Base-by-base conservation (phyloP, 352 stramenopile species). In the Pythium grandisporangium region DNA sequence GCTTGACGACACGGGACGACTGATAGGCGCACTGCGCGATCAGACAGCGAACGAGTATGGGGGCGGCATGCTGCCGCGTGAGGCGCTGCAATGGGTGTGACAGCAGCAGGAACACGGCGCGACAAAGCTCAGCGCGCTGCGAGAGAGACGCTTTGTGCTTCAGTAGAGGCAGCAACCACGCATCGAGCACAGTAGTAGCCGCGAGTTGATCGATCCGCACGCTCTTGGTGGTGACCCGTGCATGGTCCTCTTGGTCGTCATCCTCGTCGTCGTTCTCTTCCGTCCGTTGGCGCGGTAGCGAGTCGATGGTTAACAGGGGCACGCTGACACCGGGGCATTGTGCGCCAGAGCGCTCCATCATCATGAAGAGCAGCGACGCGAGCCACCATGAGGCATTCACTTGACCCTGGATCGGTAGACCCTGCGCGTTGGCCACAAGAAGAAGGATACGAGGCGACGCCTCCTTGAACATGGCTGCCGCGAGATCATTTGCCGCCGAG, bases 341-440 rank as follows among this genome's bases (percentile, higher is more conserved):
- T 8, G 71, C 73, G 2, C 79, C 79, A 7, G 57, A 86, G 19
- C 68, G 64, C 30, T 90, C 76, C 69, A 90, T 88, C 74, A 93
- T 88, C 46, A 82, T 84, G 48, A 66, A 79, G 29, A 86, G 48
- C n/a, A 93, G 47, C 79, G 84, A 87, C 2, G 66, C 40, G 22
- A 90, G 52, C 73, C 71, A 89, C 24, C 67, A 53, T 17, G 73
- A 57, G 0, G 71, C 75, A 36, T 86, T 55, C 5, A 74, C 45
- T 39, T 90, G 76, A 27, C 72, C 52, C 37, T 83, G 79, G 33
- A 78, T 57, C 23, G 71, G 58, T 12, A 86, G 49, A 7, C 39
- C 42, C 34, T 80, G 65, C 11, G 71, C 76, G 21, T 54, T 58
- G 17, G 42, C 32, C 11, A 77, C 32, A 2, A 93, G 48, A 1